Evolutionary conservation across 371 early-diverging fungal genomes (phyloP).

Genomic region (Mucor mucedo): DNA sequence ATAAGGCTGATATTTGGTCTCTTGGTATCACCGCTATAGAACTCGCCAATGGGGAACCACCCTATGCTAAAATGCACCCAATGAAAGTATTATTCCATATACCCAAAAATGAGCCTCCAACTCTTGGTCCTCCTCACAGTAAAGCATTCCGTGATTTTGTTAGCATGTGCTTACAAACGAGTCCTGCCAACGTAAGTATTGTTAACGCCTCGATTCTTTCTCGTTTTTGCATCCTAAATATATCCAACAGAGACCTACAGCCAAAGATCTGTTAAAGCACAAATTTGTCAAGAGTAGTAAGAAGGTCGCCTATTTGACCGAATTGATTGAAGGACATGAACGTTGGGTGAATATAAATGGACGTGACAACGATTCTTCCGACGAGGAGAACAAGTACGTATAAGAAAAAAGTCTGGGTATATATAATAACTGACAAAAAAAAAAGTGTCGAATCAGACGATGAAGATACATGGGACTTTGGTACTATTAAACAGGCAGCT

Average conservation of each 20-base stretch:
- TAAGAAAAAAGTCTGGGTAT: not conserved
- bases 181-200: constrained; percentile 69
- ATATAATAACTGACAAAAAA: constrained; percentile 6
- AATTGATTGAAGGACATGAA: constrained; percentile 84
- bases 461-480: constrained; percentile 60
- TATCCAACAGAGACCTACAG: constrained; percentile 75
- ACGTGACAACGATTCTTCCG: constrained; percentile 62
- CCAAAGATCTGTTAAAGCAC: constrained; percentile 91
- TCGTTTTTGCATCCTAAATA: constrained; percentile 1
- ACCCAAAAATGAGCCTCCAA: constrained; percentile 92
- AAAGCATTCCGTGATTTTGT: constrained; percentile 93
- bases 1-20: constrained; percentile 99
- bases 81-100: constrained; percentile 94
- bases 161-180: constrained; percentile 82
- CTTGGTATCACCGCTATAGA: constrained; percentile 98
- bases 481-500: constrained; percentile 56
- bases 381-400: constrained; percentile 57
- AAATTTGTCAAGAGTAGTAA: constrained; percentile 85
- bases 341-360: constrained; percentile 70
- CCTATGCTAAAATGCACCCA: constrained; percentile 91
- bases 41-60: constrained; percentile 92
- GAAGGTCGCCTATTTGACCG: constrained; percentile 81
- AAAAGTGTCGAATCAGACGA: constrained; percentile 36
- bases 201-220: not conserved
- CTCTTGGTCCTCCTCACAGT: constrained; percentile 76